Base-by-base conservation (phyloP, 495 filamentous ascomycete species). In the Penicillium samsonianum region DNA sequence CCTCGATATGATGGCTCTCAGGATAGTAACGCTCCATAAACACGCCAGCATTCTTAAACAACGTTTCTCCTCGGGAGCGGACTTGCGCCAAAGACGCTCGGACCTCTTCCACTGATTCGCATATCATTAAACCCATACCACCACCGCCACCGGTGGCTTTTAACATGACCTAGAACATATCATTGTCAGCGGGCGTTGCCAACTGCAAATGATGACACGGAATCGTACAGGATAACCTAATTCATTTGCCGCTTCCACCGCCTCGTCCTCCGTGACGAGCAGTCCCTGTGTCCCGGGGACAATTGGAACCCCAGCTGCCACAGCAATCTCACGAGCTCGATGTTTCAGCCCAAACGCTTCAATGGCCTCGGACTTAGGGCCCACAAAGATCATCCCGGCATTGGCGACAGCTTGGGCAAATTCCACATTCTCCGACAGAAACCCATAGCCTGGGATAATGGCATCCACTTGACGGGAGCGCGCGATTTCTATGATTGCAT, bases 271-370 rank as follows among this genome's bases (percentile, higher is more conserved):
- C 37, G 57, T n/a, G n/a, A n/a, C n/a, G n/a, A n/a, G n/a, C n/a
- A n/a, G n/a, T n/a, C 81, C 76, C 41, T 75, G 62, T 0, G 78
- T 77, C 2, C 82, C 82, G 16, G 82, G 80, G 1, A 84, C 76
- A 26, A 84, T 74, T 1, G 82, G 82, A 3, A 84, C 79, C 14
- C 73, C 75, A 17, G 82, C 78, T 38, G 75, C 74, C 3, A 70
- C 65, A 9, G 81, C 80, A 43, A 83, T 65, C 1, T 77, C 75
- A 10, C 80, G 65, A 10, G 84, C 84, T 8, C 72, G 67, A 61
- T 85, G 84, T 60, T 87, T 87, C 10, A 84, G 55, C 4, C 84
- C 84, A 57, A 86, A 82, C 0, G 72, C 69, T 43, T 80, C 71
- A 19, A 87, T 86, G 20, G 70, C 67, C 35, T 82, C 74, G 4